These are phyloP conservation scores for Stephanodiscus minutulus DNA, from an alignment of 108 stramenopile species.

Conservation along the genomic window DNA sequence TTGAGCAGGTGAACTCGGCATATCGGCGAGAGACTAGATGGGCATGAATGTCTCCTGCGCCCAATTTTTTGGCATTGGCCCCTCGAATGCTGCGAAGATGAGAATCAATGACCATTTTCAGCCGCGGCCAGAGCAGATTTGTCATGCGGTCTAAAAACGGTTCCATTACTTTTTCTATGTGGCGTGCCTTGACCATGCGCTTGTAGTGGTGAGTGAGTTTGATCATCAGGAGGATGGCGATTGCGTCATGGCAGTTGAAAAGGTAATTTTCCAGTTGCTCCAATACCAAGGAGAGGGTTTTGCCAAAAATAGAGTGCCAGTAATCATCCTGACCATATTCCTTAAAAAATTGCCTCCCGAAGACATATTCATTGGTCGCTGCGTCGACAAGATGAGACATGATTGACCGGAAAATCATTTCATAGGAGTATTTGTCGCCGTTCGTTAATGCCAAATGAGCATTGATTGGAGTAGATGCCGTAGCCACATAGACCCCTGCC, in stretches of 20 bases:
- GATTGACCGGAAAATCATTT: conserved; percentile 91
- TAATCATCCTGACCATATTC: conserved; percentile 68
- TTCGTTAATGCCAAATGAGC: conserved; percentile 92
- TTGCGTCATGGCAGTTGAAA: conserved; percentile 93
- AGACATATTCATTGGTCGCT: conserved; percentile 96
- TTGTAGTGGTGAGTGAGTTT: conserved; percentile 92
- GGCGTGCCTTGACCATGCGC: conserved; percentile 87
- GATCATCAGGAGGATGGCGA: conserved; percentile 97
- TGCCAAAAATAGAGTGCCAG: conserved; percentile 85
- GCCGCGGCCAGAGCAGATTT: conserved; percentile 94
- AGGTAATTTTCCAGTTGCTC: conserved; percentile 98
- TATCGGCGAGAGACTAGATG: conserved; percentile 96
- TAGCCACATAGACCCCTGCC: conserved; percentile 46
- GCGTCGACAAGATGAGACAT: conserved; percentile 96
- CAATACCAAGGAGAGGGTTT: conserved; percentile 84
- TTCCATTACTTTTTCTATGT: conserved; percentile 85
- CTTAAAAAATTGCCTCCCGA: conserved; percentile 94
- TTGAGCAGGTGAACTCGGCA: conserved; percentile 95
- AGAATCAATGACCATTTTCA: conserved; percentile 93
- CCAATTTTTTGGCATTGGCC: conserved; percentile 84
- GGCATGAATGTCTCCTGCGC: conserved; percentile 90
- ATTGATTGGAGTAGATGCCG: conserved; percentile 70
- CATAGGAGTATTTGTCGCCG: conserved; percentile 86
- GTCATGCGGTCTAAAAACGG: conserved; percentile 92
- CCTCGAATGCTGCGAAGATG: conserved; percentile 87